Percentiles rank a stretch among this genome's conserved stretches.
These are phyloP conservation scores for Sporopachydermia lactativora DNA, from an alignment of 805 yeast species.

Conservation along the genomic window DNA sequence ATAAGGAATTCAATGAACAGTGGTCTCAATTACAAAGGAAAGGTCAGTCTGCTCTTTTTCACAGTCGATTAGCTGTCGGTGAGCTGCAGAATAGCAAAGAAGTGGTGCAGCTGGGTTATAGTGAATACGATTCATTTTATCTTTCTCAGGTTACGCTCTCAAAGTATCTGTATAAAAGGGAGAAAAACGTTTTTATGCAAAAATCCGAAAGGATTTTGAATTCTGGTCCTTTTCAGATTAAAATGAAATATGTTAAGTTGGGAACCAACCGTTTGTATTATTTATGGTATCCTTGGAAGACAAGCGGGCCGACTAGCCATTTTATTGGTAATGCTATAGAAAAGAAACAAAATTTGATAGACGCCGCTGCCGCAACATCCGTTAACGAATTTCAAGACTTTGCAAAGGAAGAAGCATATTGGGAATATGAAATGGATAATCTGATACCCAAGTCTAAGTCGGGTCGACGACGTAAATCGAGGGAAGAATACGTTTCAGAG, in stretches of 20 bases:
- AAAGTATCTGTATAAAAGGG: neutral
- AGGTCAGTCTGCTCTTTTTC: no score
- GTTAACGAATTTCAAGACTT: neutral
- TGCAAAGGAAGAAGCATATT: neutral
- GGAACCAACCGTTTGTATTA: neutral
- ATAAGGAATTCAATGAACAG: neutral
- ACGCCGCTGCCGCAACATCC: neutral
- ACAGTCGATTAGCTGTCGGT: no score
- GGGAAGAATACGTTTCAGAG: neutral
- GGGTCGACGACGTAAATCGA: no score
- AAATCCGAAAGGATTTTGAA: neutral
- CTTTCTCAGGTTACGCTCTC: neutral
- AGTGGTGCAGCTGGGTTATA: no score
- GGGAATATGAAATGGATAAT: slow-evolving; percentile 3
- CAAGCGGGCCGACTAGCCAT: neutral
- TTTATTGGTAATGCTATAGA: neutral
- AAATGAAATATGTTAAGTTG: neutral
- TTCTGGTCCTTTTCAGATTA: neutral
- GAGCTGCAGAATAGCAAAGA: no score
- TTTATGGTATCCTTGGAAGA: neutral
- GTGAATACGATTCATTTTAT: neutral
- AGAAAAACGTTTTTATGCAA: neutral
- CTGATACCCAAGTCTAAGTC: no score
- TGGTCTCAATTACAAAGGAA: no score
- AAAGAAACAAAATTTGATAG: neutral